phyloP scores from a whole-genome alignment of 768 basidiomycete species.

The Russula olivacea region DNA sequence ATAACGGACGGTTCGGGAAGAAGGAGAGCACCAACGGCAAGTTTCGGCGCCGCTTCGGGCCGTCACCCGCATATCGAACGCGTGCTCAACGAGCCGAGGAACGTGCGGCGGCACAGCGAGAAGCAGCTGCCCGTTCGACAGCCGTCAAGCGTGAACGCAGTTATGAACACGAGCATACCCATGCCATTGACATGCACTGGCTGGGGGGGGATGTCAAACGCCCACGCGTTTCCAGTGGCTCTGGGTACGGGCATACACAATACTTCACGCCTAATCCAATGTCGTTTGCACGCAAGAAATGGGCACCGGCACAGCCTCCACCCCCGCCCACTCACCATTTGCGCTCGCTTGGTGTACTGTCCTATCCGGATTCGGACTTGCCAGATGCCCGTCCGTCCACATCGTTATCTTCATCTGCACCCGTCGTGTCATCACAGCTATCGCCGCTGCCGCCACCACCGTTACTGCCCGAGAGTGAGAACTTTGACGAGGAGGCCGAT shows the following conservation, averaged over 20 bases:
- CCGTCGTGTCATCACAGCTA: neutral
- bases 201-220: constrained; percentile 1
- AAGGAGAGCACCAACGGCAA: constrained; percentile 47
- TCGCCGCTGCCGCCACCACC: neutral
- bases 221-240: constrained; percentile 10
- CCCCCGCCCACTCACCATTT: constrained; percentile 17
- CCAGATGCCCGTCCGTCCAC: neutral
- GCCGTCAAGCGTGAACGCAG: constrained; percentile 21
- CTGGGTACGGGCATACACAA: constrained; percentile 17
- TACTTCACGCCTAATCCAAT: constrained; percentile 32
- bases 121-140: constrained; percentile 5
- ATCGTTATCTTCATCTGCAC: neutral
- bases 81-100: constrained; percentile 26
- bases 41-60: constrained; percentile 30
- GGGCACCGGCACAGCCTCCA: constrained; percentile 26
- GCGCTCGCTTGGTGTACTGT: constrained; percentile 11
- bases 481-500: constrained; percentile 7
- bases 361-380: neutral
- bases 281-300: constrained; percentile 33
- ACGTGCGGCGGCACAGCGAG: constrained; percentile 22
- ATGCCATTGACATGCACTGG: neutral
- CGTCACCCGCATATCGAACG: constrained; percentile 12
- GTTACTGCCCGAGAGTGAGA: neutral
- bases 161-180: constrained; percentile 13
- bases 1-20: constrained; percentile 63